Conservation (phyloP, 352 stramenopile species). For the Globisporangium polare region DNA sequence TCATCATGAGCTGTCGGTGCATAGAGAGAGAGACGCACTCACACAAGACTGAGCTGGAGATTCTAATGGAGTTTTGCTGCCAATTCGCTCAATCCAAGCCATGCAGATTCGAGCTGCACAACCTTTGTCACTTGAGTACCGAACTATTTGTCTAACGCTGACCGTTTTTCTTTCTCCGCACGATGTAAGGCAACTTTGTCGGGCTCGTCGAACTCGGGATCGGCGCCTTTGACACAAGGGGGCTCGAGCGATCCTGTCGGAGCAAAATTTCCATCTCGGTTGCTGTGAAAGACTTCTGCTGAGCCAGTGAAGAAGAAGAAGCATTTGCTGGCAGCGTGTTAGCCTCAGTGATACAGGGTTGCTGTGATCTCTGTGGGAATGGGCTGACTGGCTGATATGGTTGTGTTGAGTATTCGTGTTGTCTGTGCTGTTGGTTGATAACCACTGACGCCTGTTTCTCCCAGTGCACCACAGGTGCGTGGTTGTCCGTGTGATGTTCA, state of each 20-base stretch:
- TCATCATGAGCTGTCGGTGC: background rate
- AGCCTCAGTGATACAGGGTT: background rate
- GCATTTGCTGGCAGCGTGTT: background rate
- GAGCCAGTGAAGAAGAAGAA: background rate
- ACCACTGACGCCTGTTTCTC: background rate
- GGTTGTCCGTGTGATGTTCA: background rate
- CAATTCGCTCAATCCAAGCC: conserved; percentile 2
- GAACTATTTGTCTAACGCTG: background rate
- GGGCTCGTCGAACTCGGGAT: conserved; percentile 9
- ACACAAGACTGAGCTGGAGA: conserved; percentile 1
- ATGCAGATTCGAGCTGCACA: background rate
- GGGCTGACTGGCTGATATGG: background rate
- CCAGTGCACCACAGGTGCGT: background rate
- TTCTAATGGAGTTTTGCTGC: conserved; percentile 3
- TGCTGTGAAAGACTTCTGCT: conserved; percentile 8
- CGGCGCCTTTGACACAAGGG: background rate
- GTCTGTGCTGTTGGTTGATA: conserved; percentile 4
- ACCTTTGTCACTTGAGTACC: background rate
- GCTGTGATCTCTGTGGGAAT: background rate
- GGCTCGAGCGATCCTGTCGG: background rate
- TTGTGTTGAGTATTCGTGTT: background rate
- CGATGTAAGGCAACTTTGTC: conserved; percentile 45
- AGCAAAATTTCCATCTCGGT: conserved; percentile 13
- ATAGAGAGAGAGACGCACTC: background rate
- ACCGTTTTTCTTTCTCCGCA: conserved; percentile 23